Evolutionary conservation across 495 filamentous ascomycete genomes (phyloP).

Genomic region (Hyaloscypha hepaticicola): DNA sequence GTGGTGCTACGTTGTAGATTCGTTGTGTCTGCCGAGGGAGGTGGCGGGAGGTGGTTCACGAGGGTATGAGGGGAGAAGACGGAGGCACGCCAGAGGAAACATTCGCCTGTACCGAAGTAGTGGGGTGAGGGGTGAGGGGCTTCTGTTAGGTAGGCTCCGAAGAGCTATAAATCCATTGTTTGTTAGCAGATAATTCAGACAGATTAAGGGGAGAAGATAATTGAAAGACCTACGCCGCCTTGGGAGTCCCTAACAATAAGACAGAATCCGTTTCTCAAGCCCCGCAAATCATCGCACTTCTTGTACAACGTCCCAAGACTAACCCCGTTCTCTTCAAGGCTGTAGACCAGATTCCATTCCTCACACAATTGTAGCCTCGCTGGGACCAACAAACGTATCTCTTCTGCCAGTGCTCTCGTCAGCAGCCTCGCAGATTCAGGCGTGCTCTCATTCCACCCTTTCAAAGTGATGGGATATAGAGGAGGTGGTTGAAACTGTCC

Average conservation of each 20-base stretch:
- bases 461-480: conserved; percentile 54
- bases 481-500: conserved; percentile 64
- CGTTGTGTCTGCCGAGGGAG: conserved; percentile 72
- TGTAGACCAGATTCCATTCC: conserved; percentile 83
- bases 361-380: conserved; percentile 82
- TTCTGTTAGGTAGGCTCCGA: conserved; percentile 94
- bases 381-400: conserved; percentile 87
- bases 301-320: conserved; percentile 85
- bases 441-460: conserved; percentile 34
- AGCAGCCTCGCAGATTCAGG: conserved; percentile 50
- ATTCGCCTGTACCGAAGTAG: conserved; percentile 95
- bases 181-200: conserved; percentile 5
- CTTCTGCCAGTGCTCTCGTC: conserved; percentile 76
- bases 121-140: conserved; percentile 73
- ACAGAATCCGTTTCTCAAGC: conserved; percentile 79
- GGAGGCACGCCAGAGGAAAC: conserved; percentile 92
- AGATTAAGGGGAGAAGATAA: neutral
- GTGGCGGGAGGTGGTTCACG: conserved; percentile 62
- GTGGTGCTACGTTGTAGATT: conserved; percentile 73
- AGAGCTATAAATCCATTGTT: conserved; percentile 55
- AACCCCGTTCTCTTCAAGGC: conserved; percentile 88
- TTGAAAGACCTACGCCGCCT: conserved; percentile 59
- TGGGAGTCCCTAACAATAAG: conserved; percentile 76
- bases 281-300: conserved; percentile 59
- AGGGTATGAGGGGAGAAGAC: conserved; percentile 47